These are phyloP conservation scores for Amanita rubescens DNA, from an alignment of 768 basidiomycete genomes.

Conservation along the genomic window DNA sequence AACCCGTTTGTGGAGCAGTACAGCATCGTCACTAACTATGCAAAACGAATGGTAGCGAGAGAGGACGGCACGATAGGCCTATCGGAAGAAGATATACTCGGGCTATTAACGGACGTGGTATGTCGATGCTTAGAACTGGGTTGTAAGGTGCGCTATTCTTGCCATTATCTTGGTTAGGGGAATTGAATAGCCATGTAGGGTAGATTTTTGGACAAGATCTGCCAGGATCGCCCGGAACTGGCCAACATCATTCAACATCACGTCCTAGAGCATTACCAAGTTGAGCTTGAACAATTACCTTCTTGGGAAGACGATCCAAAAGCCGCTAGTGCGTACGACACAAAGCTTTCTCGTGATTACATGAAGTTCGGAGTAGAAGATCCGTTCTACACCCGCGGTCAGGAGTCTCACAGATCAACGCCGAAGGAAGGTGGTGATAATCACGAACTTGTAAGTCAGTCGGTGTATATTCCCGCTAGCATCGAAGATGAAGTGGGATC, in stretches of 20 bases:
- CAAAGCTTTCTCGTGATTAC: conserved; percentile 51
- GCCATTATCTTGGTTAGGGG: neutral
- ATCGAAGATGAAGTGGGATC: neutral
- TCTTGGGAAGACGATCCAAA: conserved; percentile 35
- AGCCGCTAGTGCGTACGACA: conserved; percentile 37
- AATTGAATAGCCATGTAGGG: conserved; percentile 34
- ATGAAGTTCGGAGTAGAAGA: conserved; percentile 23
- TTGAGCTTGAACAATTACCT: conserved; percentile 51
- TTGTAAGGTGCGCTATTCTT: conserved; percentile 38
- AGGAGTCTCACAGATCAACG: neutral
- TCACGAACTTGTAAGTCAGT: conserved; percentile 3
- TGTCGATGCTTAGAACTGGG: conserved; percentile 52
- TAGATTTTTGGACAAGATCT: conserved; percentile 54
- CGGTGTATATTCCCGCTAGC: neutral
- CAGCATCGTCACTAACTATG: conserved; percentile 43
- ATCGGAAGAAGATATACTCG: conserved; percentile 31
- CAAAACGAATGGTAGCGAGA: conserved; percentile 26
- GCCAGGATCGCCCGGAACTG: conserved; percentile 38
- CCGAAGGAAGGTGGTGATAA: neutral
- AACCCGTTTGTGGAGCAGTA: conserved; percentile 66
- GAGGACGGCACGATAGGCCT: conserved; percentile 35
- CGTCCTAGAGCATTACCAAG: conserved; percentile 43
- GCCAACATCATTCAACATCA: conserved; percentile 33
- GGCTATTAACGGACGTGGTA: conserved; percentile 53
- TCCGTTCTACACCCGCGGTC: conserved; percentile 18